Base-by-base conservation (phyloP, 177 flowering plant species). In the Vitis hybrid region DNA sequence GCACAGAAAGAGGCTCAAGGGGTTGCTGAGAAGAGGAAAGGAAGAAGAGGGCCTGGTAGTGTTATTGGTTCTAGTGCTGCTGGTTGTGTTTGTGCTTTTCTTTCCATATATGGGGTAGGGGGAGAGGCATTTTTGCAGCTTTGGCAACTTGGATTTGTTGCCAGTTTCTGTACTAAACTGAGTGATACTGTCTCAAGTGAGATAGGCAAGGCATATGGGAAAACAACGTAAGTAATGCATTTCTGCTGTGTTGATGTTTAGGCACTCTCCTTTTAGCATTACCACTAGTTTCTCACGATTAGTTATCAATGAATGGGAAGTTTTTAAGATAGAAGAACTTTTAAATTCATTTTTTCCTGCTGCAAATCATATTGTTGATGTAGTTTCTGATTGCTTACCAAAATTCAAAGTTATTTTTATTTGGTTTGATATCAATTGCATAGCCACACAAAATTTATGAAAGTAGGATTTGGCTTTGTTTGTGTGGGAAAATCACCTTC, bases 1-100 rank as follows among this genome's bases (percentile, higher is more conserved):
- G 86, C 93, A 52, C 98, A 95, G 69, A 95, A 95, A 78, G 98
- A 93, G 80, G 91, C 98, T 45, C 94, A 88, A 72, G 99, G 97
- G 11, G 87, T 95, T 66, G 99, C 98, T 51, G 98, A 95, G 84
- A 91, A 95, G 81, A 84, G 88, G 71, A 90, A 84, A 79, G 99
- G 98, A 70, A 87, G 98, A 78, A 82, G 99, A 75, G 98, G 99
- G 13, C 99, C 97, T 1, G 90, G 95, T 22, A 96, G 99, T 83
- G 99, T 96, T 50, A 83, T 93, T 74, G 99, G 99, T 66, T 96
- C 98, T 12, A 90, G 99, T 84, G 93, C 98, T 72, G 98, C 99
- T 71, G 99, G 98, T 59, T 96, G 98, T 77, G 87, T 96, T 52
- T 96, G 97, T 82, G 97, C 97, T 51, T 75, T 86, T 69, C 83